Conservation (phyloP, 257 asterid genomes). For the Solanum raphanifolium region DNA sequence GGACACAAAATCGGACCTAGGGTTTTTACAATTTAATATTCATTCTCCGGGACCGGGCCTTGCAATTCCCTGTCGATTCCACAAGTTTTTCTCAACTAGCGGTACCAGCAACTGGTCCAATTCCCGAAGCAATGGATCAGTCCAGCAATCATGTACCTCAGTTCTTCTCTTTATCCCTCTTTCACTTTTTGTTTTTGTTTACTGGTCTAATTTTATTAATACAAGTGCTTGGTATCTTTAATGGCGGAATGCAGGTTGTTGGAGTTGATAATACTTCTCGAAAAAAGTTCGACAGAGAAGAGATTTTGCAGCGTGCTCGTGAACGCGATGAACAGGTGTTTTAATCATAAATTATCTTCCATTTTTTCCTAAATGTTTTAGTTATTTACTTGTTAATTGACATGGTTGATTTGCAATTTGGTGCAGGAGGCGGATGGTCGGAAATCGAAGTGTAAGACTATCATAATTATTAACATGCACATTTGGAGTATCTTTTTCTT, state of each 20-base stretch:
- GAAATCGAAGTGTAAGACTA: slow-evolving; percentile 5
- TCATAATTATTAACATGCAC: background rate
- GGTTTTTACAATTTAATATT: background rate
- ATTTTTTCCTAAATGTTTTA: background rate
- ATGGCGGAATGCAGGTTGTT: slow-evolving; percentile 34
- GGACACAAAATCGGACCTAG: background rate
- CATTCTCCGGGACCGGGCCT: background rate
- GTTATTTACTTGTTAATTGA: background rate
- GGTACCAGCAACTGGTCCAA: background rate
- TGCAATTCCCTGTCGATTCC: background rate
- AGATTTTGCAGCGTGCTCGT: slow-evolving; percentile 88
- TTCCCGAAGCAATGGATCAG: slow-evolving; percentile 41
- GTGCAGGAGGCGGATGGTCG: slow-evolving; percentile 5
- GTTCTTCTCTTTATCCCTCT: background rate
- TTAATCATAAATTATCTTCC: background rate
- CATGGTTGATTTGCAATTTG: background rate
- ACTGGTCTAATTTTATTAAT: background rate
- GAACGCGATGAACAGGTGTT: slow-evolving; percentile 78
- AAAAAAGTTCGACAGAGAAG: slow-evolving; percentile 84
- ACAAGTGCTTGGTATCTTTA: background rate
- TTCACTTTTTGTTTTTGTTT: background rate
- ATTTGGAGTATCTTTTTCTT: background rate
- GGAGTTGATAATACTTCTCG: slow-evolving; percentile 94
- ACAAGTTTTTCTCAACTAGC: background rate
- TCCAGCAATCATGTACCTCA: slow-evolving; percentile 48